Conservation (phyloP, 495 filamentous ascomycete genomes). For the Xylaria sp. region DNA sequence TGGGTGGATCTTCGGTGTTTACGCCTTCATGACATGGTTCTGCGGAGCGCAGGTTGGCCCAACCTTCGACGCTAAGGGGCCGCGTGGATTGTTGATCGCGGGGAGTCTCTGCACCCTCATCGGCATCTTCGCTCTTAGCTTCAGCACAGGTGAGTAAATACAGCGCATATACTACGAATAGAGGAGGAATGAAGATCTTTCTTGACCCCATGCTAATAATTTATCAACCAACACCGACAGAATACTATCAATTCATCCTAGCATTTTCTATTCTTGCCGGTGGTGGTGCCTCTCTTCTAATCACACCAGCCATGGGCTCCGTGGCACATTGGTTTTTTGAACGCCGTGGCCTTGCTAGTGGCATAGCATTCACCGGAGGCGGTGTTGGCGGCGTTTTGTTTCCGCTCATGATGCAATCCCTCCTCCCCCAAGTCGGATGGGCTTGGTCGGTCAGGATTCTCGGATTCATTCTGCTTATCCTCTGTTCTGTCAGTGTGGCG, state of each 20-base stretch:
- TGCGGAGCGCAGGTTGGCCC: constrained; percentile 71
- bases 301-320: constrained; percentile 63
- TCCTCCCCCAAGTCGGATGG: constrained; percentile 61
- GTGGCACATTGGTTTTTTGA: constrained; percentile 70
- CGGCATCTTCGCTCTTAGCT: constrained; percentile 62
- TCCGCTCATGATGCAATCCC: constrained; percentile 59
- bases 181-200: constrained; percentile 2
- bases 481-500: constrained; percentile 60
- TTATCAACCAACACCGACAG: constrained; percentile 44
- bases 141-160: constrained; percentile 45
- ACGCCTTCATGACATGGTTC: constrained; percentile 68
- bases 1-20: constrained; percentile 69
- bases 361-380: constrained; percentile 65
- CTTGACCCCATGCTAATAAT: constrained; percentile 22
- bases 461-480: constrained; percentile 63
- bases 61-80: constrained; percentile 68
- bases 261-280: constrained; percentile 65
- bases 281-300: constrained; percentile 63
- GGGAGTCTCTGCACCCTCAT: constrained; percentile 59
- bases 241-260: constrained; percentile 73
- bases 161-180: not conserved
- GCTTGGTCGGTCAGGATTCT: constrained; percentile 64
- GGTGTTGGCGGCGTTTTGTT: constrained; percentile 68
- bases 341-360: constrained; percentile 66
- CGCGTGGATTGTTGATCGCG: constrained; percentile 56